Percentiles rank a stretch among this genome's conserved stretches.
Evolutionary conservation across 257 asterid genomes (phyloP).

Genomic region (Solanum boliviense): DNA sequence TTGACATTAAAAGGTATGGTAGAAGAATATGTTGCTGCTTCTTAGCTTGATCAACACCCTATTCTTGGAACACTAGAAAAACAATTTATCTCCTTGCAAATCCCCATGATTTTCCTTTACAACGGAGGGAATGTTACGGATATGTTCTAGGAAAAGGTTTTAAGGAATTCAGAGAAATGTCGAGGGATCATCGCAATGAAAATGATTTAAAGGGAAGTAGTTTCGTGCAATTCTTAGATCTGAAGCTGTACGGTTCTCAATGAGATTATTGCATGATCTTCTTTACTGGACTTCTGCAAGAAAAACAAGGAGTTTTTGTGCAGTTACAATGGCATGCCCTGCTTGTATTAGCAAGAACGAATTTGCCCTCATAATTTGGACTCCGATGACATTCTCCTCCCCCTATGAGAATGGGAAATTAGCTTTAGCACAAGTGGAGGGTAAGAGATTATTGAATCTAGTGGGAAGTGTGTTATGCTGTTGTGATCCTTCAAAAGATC

Average conservation of each 20-base stretch:
- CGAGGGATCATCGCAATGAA: not conserved
- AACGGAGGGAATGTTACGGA: not conserved
- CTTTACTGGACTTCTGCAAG: not conserved
- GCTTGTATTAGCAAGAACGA: not conserved
- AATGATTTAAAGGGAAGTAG: not conserved
- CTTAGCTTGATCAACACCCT: not conserved
- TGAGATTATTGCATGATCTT: not conserved
- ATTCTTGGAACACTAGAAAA: not conserved
- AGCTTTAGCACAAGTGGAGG: not conserved
- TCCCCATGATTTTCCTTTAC: not conserved
- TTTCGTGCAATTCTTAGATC: not conserved
- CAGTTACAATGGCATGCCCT: not conserved
- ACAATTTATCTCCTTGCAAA: not conserved
- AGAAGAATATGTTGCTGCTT: not conserved
- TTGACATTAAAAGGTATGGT: not conserved
- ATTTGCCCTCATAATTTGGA: not conserved
- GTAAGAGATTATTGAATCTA: not conserved
- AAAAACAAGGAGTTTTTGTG: not conserved
- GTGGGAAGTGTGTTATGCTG: not conserved
- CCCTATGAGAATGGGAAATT: not conserved
- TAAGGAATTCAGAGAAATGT: not conserved
- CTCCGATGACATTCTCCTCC: not conserved
- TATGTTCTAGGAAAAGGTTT: not conserved
- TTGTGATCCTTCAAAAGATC: not conserved
- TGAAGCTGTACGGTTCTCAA: not conserved